Conservation (phyloP, 371 early-diverging fungal species). For the Lichtheimia corymbifera region DNA sequence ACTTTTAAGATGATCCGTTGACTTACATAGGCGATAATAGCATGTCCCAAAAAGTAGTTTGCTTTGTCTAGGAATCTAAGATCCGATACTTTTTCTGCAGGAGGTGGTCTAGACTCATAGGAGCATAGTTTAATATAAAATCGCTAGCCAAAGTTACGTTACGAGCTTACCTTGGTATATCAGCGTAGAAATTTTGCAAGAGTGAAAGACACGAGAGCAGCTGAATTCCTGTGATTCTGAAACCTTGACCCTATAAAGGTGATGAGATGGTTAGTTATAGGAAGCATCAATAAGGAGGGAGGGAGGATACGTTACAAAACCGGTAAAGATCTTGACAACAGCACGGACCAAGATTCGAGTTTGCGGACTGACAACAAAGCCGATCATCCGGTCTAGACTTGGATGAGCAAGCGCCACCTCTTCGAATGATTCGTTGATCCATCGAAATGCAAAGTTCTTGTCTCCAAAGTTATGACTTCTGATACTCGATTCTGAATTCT, state of each 20-base stretch:
- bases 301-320: conserved; percentile 33
- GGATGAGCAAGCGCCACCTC: conserved; percentile 53
- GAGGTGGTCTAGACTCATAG: conserved; percentile 32
- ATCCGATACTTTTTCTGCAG: conserved; percentile 42
- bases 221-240: conserved; percentile 71
- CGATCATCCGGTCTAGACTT: conserved; percentile 54
- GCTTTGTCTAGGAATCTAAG: conserved; percentile 44
- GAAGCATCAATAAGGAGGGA: not conserved
- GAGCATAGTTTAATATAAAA: conserved; percentile 24
- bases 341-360: conserved; percentile 47
- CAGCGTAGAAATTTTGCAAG: conserved; percentile 60
- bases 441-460: conserved; percentile 49
- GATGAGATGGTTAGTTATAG: conserved; percentile 1
- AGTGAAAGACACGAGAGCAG: conserved; percentile 69
- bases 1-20: not conserved
- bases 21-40: conserved; percentile 53
- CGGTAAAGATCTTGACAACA: conserved; percentile 48
- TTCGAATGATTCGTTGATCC: conserved; percentile 55
- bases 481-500: conserved; percentile 32
- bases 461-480: conserved; percentile 51
- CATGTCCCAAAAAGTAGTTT: conserved; percentile 48
- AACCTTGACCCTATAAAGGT: conserved; percentile 67
- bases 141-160: not conserved
- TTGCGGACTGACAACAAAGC: conserved; percentile 53
- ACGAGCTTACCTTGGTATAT: conserved; percentile 47